Evolutionary conservation across 495 filamentous ascomycete species (phyloP).

Genomic region (Niebla homalea): DNA sequence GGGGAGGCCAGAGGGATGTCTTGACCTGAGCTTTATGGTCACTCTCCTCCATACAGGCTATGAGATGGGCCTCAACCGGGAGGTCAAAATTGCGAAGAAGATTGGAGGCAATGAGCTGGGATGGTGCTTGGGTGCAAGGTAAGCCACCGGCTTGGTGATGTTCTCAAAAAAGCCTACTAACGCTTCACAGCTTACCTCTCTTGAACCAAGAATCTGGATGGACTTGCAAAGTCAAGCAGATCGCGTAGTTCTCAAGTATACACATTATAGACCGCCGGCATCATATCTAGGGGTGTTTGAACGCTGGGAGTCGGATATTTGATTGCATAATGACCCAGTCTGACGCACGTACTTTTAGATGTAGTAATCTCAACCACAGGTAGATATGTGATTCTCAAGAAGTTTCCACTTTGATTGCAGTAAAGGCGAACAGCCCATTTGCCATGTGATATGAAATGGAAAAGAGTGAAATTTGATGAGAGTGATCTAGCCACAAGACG

Average conservation of each 20-base stretch:
- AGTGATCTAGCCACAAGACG: too few relatives aligned
- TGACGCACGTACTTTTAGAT: neutral
- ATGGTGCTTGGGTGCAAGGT: constrained; percentile 96
- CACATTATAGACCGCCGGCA: too few relatives aligned
- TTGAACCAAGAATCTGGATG: constrained; percentile 61
- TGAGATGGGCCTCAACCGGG: constrained; percentile 90
- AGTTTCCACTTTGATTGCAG: too few relatives aligned
- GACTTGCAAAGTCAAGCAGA: constrained; percentile 58
- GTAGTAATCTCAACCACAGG: neutral
- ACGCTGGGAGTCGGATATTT: too few relatives aligned
- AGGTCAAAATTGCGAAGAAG: constrained; percentile 97
- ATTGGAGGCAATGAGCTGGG: constrained; percentile 93
- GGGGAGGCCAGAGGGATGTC: constrained; percentile 74
- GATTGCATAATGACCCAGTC: neutral
- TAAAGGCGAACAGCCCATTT: too few relatives aligned
- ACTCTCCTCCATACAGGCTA: constrained; percentile 88
- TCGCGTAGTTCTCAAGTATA: constrained; percentile 23
- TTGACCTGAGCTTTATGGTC: constrained; percentile 93
- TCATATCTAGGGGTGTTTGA: too few relatives aligned
- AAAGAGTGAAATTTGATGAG: too few relatives aligned
- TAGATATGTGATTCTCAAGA: too few relatives aligned
- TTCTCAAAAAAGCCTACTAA: constrained; percentile 18
- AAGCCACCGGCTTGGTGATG: constrained; percentile 21
- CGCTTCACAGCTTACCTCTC: constrained; percentile 50
- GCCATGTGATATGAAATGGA: too few relatives aligned